Evolutionary conservation across 805 yeast genomes (phyloP).

Genomic region (Cyberlindnera suaveolens): DNA sequence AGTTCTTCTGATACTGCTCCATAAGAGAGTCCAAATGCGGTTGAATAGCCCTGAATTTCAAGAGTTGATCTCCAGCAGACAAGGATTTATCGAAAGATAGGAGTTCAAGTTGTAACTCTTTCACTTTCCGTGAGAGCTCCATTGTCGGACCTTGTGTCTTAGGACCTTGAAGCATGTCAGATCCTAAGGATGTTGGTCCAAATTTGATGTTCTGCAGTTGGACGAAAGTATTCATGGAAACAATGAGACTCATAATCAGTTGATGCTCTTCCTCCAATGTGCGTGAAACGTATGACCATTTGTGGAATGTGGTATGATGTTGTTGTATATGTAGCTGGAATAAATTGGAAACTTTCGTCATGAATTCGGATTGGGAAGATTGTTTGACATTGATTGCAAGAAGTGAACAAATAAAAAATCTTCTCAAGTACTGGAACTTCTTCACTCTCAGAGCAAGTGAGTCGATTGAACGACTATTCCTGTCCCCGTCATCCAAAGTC

Average conservation of each 20-base stretch:
- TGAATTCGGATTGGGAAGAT: constrained; percentile 9
- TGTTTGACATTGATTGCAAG: constrained; percentile 28
- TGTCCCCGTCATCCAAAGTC: constrained; percentile 3
- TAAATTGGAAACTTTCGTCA: constrained; percentile 4
- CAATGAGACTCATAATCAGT: background rate
- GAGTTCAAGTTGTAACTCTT: constrained; percentile 7
- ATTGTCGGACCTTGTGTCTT: constrained; percentile 5
- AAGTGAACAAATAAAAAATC: constrained; percentile 37
- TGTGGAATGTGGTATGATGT: background rate
- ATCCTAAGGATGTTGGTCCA: background rate
- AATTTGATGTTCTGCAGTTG: background rate
- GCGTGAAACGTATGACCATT: constrained; percentile 2
- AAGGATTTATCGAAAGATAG: constrained; percentile 4
- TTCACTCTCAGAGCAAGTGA: constrained; percentile 26
- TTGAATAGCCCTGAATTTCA: constrained; percentile 11
- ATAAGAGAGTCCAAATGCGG: constrained; percentile 4
- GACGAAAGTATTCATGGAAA: constrained; percentile 3
- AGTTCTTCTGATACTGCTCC: constrained; percentile 7
- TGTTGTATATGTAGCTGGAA: background rate
- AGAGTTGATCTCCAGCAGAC: constrained; percentile 6
- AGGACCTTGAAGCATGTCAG: background rate
- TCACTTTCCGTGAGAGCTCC: constrained; percentile 6
- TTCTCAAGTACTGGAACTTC: constrained; percentile 32
- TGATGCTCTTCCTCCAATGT: background rate
- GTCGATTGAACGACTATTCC: constrained; percentile 9